Evolutionary conservation across 2,329 filamentous ascomycete genomes (phyloP), one percentile per base, ranked within the genome.

Genomic region (Akanthomyces dipterigenus): DNA sequence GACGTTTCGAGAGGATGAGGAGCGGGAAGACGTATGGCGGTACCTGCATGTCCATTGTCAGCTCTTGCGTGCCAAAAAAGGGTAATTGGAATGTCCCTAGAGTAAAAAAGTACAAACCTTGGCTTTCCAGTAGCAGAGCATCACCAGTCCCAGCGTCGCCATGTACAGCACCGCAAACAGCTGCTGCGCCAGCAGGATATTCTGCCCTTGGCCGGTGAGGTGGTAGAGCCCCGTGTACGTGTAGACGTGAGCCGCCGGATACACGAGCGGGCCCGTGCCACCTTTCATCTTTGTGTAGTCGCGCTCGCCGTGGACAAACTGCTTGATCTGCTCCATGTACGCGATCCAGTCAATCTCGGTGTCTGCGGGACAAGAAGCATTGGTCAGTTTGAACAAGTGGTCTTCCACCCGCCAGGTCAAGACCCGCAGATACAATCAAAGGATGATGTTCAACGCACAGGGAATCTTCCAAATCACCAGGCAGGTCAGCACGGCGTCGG

Each of bases 261-360:
- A 99, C 63, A 99, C 95, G 55, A 98, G 81, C 3, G 95, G 95
- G 1, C 95, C 95, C 0, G 95, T 99, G 63, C 86, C 88, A 67
- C 95, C 95, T 70, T 88, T 83, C 71, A 99, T 93, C 62, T 87
- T 82, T 63, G 85, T 85, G 74, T 99, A 99, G 75, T 97, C 88
- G 71, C 90, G 86, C 78, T 98, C 93, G 70, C 95, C 95, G 20
- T 84, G 81, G 50, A 93, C 77, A 70, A 89, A 95, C 67, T 93
- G 87, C 45, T 83, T 77, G 49, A 98, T 82, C 70, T 99, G 95
- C 72, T 97, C 84, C 93, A 99, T 98, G 75, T 99, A 99, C 0
- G 95, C 91, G 63, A 82, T 83, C 93, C 93, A 99, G 76, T 99
- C 95, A 70, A 99, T 99, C 75, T 99, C 95, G 48, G 95, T 99